Percentiles rank a stretch among this genome's conserved stretches.
These are phyloP conservation scores for Brassica balearica DNA, from an alignment of 441 rosid species.

Conservation along the genomic window DNA sequence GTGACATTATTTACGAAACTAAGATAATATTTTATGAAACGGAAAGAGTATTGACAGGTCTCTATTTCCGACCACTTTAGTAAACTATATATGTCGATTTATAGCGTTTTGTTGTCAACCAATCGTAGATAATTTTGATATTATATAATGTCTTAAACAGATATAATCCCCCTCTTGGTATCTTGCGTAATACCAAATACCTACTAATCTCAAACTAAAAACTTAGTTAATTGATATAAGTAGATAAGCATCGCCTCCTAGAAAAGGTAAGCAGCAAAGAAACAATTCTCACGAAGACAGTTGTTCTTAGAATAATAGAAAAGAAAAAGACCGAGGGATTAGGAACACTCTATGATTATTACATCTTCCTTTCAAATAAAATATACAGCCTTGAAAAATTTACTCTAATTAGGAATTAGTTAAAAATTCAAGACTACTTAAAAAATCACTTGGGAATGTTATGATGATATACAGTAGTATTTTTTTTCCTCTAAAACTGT, in stretches of 20 bases:
- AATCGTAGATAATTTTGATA: conserved; percentile 16
- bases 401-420: neutral
- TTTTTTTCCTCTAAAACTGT: conserved; percentile 27
- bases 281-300: conserved; percentile 36
- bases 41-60: too few relatives aligned
- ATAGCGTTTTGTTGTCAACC: conserved; percentile 30
- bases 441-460: conserved; percentile 20
- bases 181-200: conserved; percentile 45
- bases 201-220: conserved; percentile 41
- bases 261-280: conserved; percentile 38
- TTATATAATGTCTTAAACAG: conserved; percentile 5
- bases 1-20: too few relatives aligned
- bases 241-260: conserved; percentile 31
- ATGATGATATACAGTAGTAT: conserved; percentile 28
- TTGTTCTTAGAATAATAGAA: conserved; percentile 39
- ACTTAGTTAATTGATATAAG: conserved; percentile 18
- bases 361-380: conserved; percentile 27
- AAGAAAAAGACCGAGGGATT: conserved; percentile 28
- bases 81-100: conserved; percentile 17
- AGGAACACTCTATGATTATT: conserved; percentile 40
- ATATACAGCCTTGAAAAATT: neutral
- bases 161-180: conserved; percentile 20
- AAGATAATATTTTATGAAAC: too few relatives aligned
- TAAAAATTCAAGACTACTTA: neutral
- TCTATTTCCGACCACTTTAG: neutral